A percentile compares a stretch with the other conserved stretches of the same genome.
phyloP scores from a whole-genome alignment of 2,329 filamentous ascomycete genomes.

The Paecilomyces sp. region DNA sequence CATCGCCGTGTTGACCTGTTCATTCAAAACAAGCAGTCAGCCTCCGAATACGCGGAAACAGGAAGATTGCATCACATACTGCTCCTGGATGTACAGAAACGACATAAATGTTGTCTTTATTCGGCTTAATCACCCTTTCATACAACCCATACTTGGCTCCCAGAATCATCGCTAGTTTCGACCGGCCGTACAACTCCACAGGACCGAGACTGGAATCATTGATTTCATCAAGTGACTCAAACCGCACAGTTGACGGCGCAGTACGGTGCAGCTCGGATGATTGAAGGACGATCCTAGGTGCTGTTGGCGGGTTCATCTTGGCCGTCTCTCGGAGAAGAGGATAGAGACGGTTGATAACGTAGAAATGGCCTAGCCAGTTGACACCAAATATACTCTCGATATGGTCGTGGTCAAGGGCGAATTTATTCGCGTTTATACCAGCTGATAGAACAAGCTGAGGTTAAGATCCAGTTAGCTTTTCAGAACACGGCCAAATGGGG shows the following conservation, averaged over 20 bases:
- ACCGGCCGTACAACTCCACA: conserved; percentile 33
- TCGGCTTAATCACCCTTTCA: conserved; percentile 36
- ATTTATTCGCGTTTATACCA: conserved; percentile 38
- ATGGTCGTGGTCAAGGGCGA: conserved; percentile 28
- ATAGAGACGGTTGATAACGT: conserved; percentile 34
- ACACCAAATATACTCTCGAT: conserved; percentile 35
- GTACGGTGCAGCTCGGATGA: conserved; percentile 34
- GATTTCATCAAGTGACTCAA: conserved; percentile 36
- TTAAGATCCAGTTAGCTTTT: neutral
- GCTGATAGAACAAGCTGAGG: conserved; percentile 33
- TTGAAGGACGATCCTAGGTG: conserved; percentile 34
- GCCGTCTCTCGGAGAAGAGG: conserved; percentile 35
- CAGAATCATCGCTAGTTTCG: conserved; percentile 39
- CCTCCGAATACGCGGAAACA: neutral
- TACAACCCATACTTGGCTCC: conserved; percentile 36
- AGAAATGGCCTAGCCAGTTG: conserved; percentile 38
- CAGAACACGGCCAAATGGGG: neutral
- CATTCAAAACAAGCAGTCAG: neutral
- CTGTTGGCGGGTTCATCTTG: conserved; percentile 20
- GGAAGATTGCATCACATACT: conserved; percentile 11
- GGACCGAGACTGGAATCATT: conserved; percentile 30
- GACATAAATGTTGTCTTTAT: conserved; percentile 35
- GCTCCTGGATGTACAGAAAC: conserved; percentile 37
- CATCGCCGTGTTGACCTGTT: conserved; percentile 38
- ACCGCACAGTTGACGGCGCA: conserved; percentile 31